Conservation (phyloP, 225 moss, liverwort and hornwort species). For the Takakia lepidozioides region DNA sequence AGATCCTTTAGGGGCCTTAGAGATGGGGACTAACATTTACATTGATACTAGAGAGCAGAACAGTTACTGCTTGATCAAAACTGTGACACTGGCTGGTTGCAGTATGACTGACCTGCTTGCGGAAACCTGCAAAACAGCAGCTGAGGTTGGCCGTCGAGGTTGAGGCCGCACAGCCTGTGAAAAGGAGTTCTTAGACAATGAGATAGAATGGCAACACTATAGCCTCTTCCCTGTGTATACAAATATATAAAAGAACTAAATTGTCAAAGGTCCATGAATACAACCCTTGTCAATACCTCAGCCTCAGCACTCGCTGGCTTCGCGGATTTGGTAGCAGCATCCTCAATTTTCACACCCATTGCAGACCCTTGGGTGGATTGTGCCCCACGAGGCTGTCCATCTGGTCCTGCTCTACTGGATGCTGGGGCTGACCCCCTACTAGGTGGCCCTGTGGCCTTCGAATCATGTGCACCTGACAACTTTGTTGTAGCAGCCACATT, state of each 20-base stretch:
- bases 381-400: slow-evolving; percentile 49
- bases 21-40: too few relatives aligned
- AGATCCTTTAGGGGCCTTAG: too few relatives aligned
- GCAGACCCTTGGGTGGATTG: slow-evolving; percentile 31
- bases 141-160: slow-evolving; percentile 30
- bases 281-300: too few relatives aligned
- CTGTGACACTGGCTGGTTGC: not conserved
- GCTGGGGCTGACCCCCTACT: slow-evolving; percentile 33
- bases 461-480: slow-evolving; percentile 25
- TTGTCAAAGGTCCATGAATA: too few relatives aligned
- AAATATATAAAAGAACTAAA: not conserved
- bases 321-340: slow-evolving; percentile 21
- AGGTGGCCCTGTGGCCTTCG: slow-evolving; percentile 19
- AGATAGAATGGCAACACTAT: too few relatives aligned
- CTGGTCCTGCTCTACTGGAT: slow-evolving; percentile 48
- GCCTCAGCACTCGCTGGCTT: slow-evolving; percentile 50
- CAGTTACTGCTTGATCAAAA: not conserved
- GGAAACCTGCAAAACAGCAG: slow-evolving; percentile 18
- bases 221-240: too few relatives aligned
- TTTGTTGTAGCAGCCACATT: slow-evolving; percentile 26
- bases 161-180: slow-evolving; percentile 30
- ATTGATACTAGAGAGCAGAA: too few relatives aligned
- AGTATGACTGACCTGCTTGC: slow-evolving; percentile 28
- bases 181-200: too few relatives aligned
- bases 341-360: slow-evolving; percentile 54